Percentiles rank a stretch among this genome's conserved stretches.
These are phyloP conservation scores for Penicillium italicum DNA, from an alignment of 2,329 filamentous ascomycete genomes.

Conservation along the genomic window DNA sequence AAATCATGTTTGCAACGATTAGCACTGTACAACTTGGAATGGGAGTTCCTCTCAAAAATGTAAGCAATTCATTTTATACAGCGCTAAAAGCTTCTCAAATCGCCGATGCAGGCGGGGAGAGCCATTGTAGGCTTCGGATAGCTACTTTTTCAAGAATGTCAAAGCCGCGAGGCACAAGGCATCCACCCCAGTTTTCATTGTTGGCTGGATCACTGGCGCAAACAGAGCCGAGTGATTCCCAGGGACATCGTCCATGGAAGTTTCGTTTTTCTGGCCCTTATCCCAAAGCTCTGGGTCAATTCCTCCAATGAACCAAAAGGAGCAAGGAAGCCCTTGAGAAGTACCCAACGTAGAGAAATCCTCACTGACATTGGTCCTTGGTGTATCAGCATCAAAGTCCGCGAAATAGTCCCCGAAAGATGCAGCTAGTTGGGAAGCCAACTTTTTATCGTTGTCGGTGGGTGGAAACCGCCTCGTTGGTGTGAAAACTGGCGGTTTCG, in stretches of 20 bases:
- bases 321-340: slow-evolving; percentile 47
- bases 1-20: background rate
- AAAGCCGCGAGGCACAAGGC: slow-evolving; percentile 52
- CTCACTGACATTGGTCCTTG: slow-evolving; percentile 46
- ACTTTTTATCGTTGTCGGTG: slow-evolving; percentile 49
- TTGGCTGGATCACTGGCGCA: slow-evolving; percentile 57
- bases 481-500: slow-evolving; percentile 47
- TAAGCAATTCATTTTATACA: background rate
- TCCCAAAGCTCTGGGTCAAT: slow-evolving; percentile 52
- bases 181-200: slow-evolving; percentile 52
- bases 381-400: slow-evolving; percentile 32
- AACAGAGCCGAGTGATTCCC: slow-evolving; percentile 60
- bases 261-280: slow-evolving; percentile 44
- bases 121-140: background rate
- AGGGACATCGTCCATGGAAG: slow-evolving; percentile 48
- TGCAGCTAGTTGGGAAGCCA: slow-evolving; percentile 44
- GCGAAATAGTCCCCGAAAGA: slow-evolving; percentile 50
- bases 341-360: slow-evolving; percentile 58
- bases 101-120: background rate
- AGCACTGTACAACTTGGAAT: background rate
- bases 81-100: background rate
- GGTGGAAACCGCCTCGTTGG: slow-evolving; percentile 52
- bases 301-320: slow-evolving; percentile 58
- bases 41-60: background rate
- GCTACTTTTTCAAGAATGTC: slow-evolving; percentile 34